phyloP scores from a whole-genome alignment of 495 filamentous ascomycete species.

The Penicillium desertorum region DNA sequence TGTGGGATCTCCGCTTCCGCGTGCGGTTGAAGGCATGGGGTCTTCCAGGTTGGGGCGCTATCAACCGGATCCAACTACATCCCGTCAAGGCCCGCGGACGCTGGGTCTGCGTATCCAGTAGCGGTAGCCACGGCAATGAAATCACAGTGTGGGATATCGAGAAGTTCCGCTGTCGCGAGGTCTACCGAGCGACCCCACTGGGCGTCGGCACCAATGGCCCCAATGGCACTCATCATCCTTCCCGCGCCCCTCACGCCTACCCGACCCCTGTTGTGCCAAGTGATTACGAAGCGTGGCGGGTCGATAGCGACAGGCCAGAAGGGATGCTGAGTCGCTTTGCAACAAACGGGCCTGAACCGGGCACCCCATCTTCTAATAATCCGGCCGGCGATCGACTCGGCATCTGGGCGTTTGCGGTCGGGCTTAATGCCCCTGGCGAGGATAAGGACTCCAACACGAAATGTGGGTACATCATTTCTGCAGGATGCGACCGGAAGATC shows the following conservation, averaged over 20 bases:
- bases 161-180: conserved; percentile 82
- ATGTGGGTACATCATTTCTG: conserved; percentile 75
- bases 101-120: conserved; percentile 84
- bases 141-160: conserved; percentile 96
- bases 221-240: conserved; percentile 21
- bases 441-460: conserved; percentile 42
- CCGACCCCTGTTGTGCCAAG: conserved; percentile 53
- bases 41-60: conserved; percentile 74
- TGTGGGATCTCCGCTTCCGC: conserved; percentile 96
- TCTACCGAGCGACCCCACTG: conserved; percentile 64
- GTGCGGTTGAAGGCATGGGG: conserved; percentile 87
- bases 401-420: conserved; percentile 52
- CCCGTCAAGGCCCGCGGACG: conserved; percentile 72
- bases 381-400: conserved; percentile 56
- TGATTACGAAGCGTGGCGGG: conserved; percentile 81
- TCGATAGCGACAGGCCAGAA: conserved; percentile 86
- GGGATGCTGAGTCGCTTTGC: conserved; percentile 88
- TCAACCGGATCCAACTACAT: conserved; percentile 77
- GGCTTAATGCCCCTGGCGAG: conserved; percentile 50
- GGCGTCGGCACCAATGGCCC: conserved; percentile 18
- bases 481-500: conserved; percentile 84
- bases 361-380: conserved; percentile 42
- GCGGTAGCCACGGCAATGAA: conserved; percentile 81
- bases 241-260: conserved; percentile 42
- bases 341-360: conserved; percentile 46